Percentiles rank a stretch among this genome's conserved stretches.
Evolutionary conservation across 2,329 filamentous ascomycete species (phyloP).

Genomic region (Lecanicillium sp.): DNA sequence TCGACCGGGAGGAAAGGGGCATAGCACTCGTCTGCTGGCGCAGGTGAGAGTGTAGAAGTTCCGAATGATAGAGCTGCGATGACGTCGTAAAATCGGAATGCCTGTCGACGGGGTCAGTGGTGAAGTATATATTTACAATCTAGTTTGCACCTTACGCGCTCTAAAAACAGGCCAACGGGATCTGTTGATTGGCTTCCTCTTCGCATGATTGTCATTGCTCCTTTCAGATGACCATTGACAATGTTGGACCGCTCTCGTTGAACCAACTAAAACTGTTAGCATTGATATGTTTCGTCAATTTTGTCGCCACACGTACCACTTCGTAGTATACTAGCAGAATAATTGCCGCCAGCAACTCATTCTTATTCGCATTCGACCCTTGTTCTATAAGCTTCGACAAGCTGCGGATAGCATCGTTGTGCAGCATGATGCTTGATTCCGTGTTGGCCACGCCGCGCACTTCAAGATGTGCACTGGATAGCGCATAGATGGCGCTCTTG

Average conservation of each 20-base stretch:
- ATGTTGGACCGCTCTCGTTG: slow-evolving; percentile 51
- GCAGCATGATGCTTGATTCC: slow-evolving; percentile 51
- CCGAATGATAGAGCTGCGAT: slow-evolving; percentile 55
- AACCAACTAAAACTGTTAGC: slow-evolving; percentile 39
- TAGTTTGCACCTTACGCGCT: slow-evolving; percentile 35
- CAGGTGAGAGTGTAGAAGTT: slow-evolving; percentile 44
- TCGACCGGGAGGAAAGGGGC: slow-evolving; percentile 39
- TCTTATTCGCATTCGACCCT: slow-evolving; percentile 38
- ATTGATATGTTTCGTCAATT: background rate
- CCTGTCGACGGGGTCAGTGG: slow-evolving; percentile 26
- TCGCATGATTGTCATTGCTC: slow-evolving; percentile 53
- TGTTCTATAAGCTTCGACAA: slow-evolving; percentile 48
- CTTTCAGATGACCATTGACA: slow-evolving; percentile 52
- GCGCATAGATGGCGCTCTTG: slow-evolving; percentile 75
- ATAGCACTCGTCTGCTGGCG: slow-evolving; percentile 37
- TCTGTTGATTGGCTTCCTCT: slow-evolving; percentile 35
- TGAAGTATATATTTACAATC: background rate
- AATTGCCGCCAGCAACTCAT: slow-evolving; percentile 52
- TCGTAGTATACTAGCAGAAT: slow-evolving; percentile 57
- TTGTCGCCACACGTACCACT: slow-evolving; percentile 38
- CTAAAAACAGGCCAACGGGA: slow-evolving; percentile 48
- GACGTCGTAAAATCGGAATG: slow-evolving; percentile 58
- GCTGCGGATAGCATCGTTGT: slow-evolving; percentile 50
- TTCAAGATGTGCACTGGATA: slow-evolving; percentile 77
- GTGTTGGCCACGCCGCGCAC: slow-evolving; percentile 45